Percentiles rank a stretch among this genome's conserved stretches.
These are phyloP conservation scores for Annulohypoxylon bovei DNA, from an alignment of 495 filamentous ascomycete species.

Conservation along the genomic window DNA sequence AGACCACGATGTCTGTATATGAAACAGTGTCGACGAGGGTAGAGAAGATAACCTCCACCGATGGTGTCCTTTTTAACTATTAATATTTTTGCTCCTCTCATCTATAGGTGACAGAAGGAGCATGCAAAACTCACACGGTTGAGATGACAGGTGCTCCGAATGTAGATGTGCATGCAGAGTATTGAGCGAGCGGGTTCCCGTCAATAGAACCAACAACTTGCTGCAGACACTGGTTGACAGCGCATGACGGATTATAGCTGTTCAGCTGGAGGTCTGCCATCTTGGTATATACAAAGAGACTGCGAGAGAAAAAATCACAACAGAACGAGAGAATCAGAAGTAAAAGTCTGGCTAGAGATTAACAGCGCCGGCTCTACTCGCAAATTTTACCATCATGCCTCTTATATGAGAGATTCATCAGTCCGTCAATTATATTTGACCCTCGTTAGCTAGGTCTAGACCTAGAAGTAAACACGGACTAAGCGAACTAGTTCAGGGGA, in stretches of 20 bases:
- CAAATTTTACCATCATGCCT: neutral
- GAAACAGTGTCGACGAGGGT: neutral
- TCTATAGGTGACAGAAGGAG: neutral
- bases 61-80: neutral
- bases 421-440: neutral
- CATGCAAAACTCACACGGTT: neutral
- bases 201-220: constrained; percentile 4
- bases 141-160: neutral
- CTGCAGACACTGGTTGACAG: neutral
- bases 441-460: neutral
- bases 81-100: neutral
- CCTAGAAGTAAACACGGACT: neutral
- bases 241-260: neutral
- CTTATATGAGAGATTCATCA: neutral
- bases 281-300: neutral
- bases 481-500: neutral
- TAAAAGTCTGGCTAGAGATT: neutral
- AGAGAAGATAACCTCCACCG: neutral
- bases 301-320: no score
- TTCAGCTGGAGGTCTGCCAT: neutral
- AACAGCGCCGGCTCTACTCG: neutral
- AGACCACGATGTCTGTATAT: constrained; percentile 5
- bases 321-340: neutral
- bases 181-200: neutral
- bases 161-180: neutral